Conservation (phyloP, 2,329 filamentous ascomycete species). For the Alternaria brassicicola region DNA sequence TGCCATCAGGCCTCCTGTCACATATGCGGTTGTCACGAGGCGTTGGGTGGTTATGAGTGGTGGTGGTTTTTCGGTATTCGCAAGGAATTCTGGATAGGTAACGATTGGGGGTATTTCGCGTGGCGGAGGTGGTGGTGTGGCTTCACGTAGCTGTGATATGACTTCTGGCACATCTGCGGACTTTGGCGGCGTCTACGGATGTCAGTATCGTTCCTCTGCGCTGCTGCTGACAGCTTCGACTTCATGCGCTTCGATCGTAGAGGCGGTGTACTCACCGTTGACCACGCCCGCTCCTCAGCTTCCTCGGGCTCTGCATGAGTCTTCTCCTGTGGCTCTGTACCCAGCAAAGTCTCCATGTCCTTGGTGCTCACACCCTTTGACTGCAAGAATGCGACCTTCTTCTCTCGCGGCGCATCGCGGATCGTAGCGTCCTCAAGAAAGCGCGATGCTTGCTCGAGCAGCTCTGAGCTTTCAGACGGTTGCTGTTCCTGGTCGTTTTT, state of each 20-base stretch:
- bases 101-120: constrained; percentile 65
- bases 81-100: constrained; percentile 70
- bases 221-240: neutral
- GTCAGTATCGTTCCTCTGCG: constrained; percentile 14
- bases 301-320: constrained; percentile 22
- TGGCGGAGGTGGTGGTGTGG: constrained; percentile 33
- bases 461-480: constrained; percentile 6
- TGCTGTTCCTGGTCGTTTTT: constrained; percentile 8
- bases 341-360: constrained; percentile 72
- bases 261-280: constrained; percentile 28
- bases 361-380: constrained; percentile 73
- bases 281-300: constrained; percentile 36
- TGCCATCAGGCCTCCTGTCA: constrained; percentile 61
- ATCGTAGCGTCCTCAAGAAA: constrained; percentile 81
- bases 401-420: constrained; percentile 69
- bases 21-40: constrained; percentile 63
- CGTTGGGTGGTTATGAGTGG: constrained; percentile 64
- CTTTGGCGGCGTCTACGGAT: constrained; percentile 24
- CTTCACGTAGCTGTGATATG: constrained; percentile 45
- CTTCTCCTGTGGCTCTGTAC: constrained; percentile 27
- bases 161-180: constrained; percentile 18
- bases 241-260: neutral
- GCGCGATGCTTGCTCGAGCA: constrained; percentile 70
- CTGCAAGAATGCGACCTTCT: constrained; percentile 77
- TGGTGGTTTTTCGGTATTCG: constrained; percentile 63